Conservation (phyloP, 2,329 filamentous ascomycete species). For the Neonectria neomacrospora region DNA sequence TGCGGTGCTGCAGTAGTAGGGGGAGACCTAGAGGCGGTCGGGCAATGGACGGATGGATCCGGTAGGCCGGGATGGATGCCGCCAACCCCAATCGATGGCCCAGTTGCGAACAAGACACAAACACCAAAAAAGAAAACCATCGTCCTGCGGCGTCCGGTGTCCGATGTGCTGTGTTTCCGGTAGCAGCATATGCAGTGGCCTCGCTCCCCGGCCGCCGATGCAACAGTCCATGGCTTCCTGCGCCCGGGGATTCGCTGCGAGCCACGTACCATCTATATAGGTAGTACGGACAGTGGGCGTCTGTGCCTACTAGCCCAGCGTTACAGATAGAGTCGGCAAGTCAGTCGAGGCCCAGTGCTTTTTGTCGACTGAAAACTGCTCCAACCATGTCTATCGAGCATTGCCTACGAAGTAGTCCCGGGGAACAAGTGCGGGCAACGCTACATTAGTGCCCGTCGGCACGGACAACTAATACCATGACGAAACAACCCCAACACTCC, state of each 20-base stretch:
- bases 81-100: neutral
- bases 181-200: neutral
- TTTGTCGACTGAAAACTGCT: neutral
- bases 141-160: neutral
- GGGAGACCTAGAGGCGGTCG: neutral
- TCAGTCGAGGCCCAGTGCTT: neutral
- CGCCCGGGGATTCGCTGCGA: neutral
- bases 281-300: too few relatives aligned
- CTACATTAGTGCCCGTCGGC: slow-evolving; percentile 22
- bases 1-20: neutral
- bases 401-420: neutral
- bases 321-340: neutral
- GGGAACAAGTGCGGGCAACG: slow-evolving; percentile 11
- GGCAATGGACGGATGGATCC: neutral
- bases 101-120: neutral
- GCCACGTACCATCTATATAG: neutral
- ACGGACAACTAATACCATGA: neutral
- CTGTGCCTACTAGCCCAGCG: too few relatives aligned
- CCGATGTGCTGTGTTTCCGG: neutral
- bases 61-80: neutral
- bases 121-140: neutral
- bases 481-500: slow-evolving; percentile 2
- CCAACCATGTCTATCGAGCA: neutral
- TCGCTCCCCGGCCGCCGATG: slow-evolving; percentile 8
- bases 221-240: neutral